Evolutionary conservation across 768 basidiomycete genomes (phyloP), one percentile per base, ranked within the genome.

Genomic region (Termitomyces sp.): DNA sequence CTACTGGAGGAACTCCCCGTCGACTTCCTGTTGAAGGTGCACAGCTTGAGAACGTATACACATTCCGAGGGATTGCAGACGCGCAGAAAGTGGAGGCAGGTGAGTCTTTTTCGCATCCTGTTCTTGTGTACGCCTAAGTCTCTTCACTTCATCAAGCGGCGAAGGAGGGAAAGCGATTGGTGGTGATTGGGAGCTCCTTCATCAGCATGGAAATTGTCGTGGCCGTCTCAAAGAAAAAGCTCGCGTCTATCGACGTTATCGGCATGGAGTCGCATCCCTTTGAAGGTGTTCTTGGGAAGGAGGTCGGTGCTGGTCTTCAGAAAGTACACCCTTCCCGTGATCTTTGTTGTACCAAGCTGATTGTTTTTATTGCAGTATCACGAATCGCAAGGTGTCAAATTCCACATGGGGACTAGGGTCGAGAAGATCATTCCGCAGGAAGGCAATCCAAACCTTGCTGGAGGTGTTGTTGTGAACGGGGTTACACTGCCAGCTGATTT

Each of bases 201-300:
- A 97, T 97, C 67, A 86, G 90, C 59, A 92, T 97, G 92, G 92
- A 95, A 71, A 78, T 94, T n/a, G 92, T 92, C 7, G 81, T 78
- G n/a, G 90, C 92, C 0, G 74, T 90, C 2, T 73, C 84, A 8
- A 86, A 86, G 66, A 86, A 90, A 57, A 88, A 89, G 65, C 86
- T 93, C 22, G 89, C 89, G 13, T 89, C 88, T 35, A 87, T 95
- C 48, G 87, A 91, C 63, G 87, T 96, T 62, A 83, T 97, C 57
- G 94, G 93, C 2, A 88, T 87, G 86, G 90, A 91, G 66, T 81
- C 87, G 57, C 80, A 81, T 62, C 95, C 95, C 0, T 94, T 96
- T 70, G 87, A 93, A 69, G 70, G 73, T n/a, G 82, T 95, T 38
- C 80, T 97, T 9, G 95, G 95, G 32, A 84, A 85, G 66, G 84